Evolutionary conservation across 1,284 basidiomycete genomes (phyloP).

Genomic region (Cutaneotrichosporon cavernicola): DNA sequence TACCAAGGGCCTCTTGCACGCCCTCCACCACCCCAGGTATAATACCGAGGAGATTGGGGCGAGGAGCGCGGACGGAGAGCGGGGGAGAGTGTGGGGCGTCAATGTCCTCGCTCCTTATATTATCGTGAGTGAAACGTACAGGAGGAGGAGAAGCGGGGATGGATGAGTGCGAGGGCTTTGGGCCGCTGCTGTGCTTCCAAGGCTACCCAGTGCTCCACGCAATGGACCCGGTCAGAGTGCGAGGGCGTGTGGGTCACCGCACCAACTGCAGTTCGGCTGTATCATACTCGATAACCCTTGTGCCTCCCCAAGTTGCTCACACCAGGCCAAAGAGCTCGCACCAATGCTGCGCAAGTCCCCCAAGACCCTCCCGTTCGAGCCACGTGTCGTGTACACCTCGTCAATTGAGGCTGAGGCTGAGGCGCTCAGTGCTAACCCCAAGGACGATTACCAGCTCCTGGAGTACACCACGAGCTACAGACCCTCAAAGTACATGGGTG

Average conservation of each 20-base stretch:
- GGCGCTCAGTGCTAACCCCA: constrained; percentile 57
- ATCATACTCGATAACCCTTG: constrained; percentile 50
- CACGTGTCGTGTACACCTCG: constrained; percentile 77
- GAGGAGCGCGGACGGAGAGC: constrained; percentile 63
- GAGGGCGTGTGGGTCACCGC: neutral
- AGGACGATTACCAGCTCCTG: constrained; percentile 69
- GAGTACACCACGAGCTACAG: constrained; percentile 67
- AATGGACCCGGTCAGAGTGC: neutral
- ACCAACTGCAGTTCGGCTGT: constrained; percentile 32
- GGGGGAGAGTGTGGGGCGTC: constrained; percentile 80
- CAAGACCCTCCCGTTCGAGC: constrained; percentile 49
- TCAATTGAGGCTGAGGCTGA: constrained; percentile 65
- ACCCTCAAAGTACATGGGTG: constrained; percentile 74
- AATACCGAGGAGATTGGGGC: constrained; percentile 65
- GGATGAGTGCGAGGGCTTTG: neutral
- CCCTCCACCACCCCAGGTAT: constrained; percentile 62
- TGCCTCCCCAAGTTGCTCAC: constrained; percentile 6
- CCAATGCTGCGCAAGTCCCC: constrained; percentile 47
- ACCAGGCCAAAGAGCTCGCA: constrained; percentile 46
- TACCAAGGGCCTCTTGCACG: constrained; percentile 51
- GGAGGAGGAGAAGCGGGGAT: neutral
- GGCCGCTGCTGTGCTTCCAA: neutral
- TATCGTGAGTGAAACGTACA: constrained; percentile 60
- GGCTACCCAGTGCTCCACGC: neutral
- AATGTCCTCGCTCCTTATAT: constrained; percentile 81